Evolutionary conservation across 2,329 filamentous ascomycete species (phyloP), one percentile per base, ranked within the genome.

Genomic region (Penicillium sp.): DNA sequence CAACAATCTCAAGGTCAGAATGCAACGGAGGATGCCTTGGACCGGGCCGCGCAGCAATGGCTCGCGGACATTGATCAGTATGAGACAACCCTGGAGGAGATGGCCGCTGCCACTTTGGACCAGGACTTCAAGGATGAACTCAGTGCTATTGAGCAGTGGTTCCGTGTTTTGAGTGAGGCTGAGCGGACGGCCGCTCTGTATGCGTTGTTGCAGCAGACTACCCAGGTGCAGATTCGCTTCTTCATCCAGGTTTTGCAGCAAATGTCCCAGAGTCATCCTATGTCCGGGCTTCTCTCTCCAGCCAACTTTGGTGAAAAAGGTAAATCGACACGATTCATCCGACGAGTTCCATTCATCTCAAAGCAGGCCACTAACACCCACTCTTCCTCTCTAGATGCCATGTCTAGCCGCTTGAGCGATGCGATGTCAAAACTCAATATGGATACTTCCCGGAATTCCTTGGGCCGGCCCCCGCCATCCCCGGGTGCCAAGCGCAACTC

Each of bases 61-160:
- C 94, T 99, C 70, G 92, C 94, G 57, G 95, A 99, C 72, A 98
- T 99, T 68, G 95, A 99, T 75, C 94, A 98, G 77, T 97, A 97
- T 72, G 95, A 99, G 82, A 96, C 89, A n/a, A 99, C 95, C 1
- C 79, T 99, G 71, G 95, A 98, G 78, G 95, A 99, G 76, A 99
- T 99, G 95, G 95, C 95, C 45, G 93, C 94, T 35, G 95, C 95
- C 31, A 98, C 95, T n/a, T 83, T 98, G 56, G 95, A 99, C 75
- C 95, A 99, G 81, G 95, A 99, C 75, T 99, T 99, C 83, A 99
- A 99, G 81, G 95, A 98, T 78, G 95, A 99, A 78, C 86, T 99
- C 62, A 97, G 92, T 75, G 95, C 95, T 68, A 99, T 99, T 73
- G 95, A 99, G 80, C 95, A 99, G 82, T 99, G 95, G 95, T 99